Base-by-base conservation (phyloP, 768 basidiomycete species). In the Kwoniella newhampshirensis region DNA sequence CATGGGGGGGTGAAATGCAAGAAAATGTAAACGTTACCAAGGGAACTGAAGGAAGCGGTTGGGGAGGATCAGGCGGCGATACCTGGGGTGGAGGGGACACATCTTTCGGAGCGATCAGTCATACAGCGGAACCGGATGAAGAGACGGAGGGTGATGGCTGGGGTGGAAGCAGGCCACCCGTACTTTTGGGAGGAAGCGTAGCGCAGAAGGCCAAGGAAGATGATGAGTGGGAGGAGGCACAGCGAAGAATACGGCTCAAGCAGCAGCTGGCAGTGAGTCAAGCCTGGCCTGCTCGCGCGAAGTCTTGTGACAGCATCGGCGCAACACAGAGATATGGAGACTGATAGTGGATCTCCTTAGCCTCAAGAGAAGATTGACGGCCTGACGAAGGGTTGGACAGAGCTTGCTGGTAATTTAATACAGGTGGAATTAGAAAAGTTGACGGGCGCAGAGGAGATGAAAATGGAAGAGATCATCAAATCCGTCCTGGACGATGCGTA, bases 171-270 rank as follows among this genome's bases (percentile, higher is more conserved):
- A 46, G 46, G 26, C 39, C 26, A 26, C 17, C 46, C 17, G 40
- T 42, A 11, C 26, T 50, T 1, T 12, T 23, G 23, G 35, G 45
- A n/a, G 37, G 21, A 21, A 23, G 15, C 9, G 41, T 23, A 32
- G 36, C 37, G 13, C 35, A 41, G 21, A 32, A 36, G 26, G 13
- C 42, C 3, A 46, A 27, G 28, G 55, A 27, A 42, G 68, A 75
- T 17, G 55, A 68, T 41, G 75, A 76, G 40, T 76, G 75, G 75
- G 75, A 71, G 46, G 59, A 51, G 17, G 75, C 73, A 1, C 73
- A 74, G 53, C 36, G 64, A 46, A 57, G 46, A 35, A 66, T 72
- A 9, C 59, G 53, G 46, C 26, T 66, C 7, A 58, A 59, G 32
- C 59, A 73, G 44, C 60, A 69, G 21, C 40, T 68, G 57, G 73